These are phyloP conservation scores for Berberis thunbergii DNA, from an alignment of 164 flowering plant species.

Conservation along the genomic window DNA sequence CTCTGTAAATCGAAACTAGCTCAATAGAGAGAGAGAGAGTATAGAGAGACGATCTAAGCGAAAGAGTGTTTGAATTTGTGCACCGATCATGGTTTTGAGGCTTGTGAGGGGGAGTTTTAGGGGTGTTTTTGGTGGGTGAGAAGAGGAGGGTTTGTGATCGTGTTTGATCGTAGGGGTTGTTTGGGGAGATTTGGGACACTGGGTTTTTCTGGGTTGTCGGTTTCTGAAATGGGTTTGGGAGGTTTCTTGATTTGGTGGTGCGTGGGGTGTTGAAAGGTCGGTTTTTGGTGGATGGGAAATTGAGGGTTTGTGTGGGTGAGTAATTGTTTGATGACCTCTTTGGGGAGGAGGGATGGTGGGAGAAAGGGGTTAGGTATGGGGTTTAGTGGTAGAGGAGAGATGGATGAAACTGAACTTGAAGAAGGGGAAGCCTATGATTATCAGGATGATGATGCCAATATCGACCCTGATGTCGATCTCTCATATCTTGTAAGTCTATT, in stretches of 20 bases:
- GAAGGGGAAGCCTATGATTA: slow-evolving; percentile 85
- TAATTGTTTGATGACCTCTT: slow-evolving; percentile 47
- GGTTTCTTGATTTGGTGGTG: slow-evolving; percentile 18
- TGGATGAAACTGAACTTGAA: slow-evolving; percentile 85
- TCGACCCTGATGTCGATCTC: slow-evolving; percentile 39
- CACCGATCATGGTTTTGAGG: slow-evolving; percentile 2
- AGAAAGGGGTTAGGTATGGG: slow-evolving; percentile 42
- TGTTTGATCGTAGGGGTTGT: background rate
- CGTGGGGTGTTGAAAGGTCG: no score
- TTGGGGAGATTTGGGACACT: background rate
- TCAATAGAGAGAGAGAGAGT: background rate
- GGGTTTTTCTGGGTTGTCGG: no score
- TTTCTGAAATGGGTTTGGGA: background rate
- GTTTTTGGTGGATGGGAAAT: slow-evolving; percentile 2
- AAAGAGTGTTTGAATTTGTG: background rate
- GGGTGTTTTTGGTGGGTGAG: background rate
- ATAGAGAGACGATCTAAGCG: slow-evolving; percentile 2
- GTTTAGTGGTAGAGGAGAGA: slow-evolving; percentile 25
- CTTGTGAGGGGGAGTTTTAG: background rate
- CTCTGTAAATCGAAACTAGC: slow-evolving; percentile 10
- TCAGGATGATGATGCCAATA: slow-evolving; percentile 4
- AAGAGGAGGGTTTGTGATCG: background rate
- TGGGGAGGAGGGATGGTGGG: slow-evolving; percentile 60
- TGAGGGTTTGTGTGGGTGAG: slow-evolving; percentile 11
- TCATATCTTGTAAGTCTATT: slow-evolving; percentile 62